phyloP scores from a whole-genome alignment of 495 filamentous ascomycete species.

The Aspergillus diversus region DNA sequence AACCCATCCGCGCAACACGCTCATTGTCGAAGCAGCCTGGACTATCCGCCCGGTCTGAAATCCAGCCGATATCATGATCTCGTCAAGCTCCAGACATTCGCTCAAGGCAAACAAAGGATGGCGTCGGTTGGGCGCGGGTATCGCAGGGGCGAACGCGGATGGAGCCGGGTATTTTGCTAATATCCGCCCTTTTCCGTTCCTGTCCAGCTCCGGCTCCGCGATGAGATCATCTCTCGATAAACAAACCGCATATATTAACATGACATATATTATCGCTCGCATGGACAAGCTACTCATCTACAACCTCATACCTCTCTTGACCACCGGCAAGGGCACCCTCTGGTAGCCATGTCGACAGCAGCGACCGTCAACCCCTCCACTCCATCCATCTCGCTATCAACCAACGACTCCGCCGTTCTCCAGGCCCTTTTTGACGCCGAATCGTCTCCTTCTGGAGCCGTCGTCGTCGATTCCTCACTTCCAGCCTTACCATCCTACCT shows the following conservation, averaged over 20 bases:
- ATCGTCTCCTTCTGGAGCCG: slow-evolving; percentile 57
- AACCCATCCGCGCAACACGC: background rate
- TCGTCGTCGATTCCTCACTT: slow-evolving; percentile 59
- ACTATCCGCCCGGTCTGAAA: background rate
- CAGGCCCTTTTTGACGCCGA: slow-evolving; percentile 82
- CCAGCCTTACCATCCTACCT: slow-evolving; percentile 58
- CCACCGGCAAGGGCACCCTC: too few relatives aligned
- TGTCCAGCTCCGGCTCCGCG: background rate
- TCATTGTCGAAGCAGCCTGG: background rate
- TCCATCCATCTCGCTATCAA: slow-evolving; percentile 63
- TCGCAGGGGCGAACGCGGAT: slow-evolving; percentile 12
- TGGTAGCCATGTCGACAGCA: slow-evolving; percentile 24
- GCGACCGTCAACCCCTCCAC: slow-evolving; percentile 46
- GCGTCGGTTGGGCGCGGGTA: slow-evolving; percentile 25
- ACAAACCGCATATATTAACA: too few relatives aligned
- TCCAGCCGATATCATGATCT: background rate
- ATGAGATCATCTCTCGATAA: background rate
- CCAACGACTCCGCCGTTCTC: slow-evolving; percentile 72
- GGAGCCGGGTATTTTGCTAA: slow-evolving; percentile 23
- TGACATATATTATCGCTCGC: too few relatives aligned
- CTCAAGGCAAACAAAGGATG: slow-evolving; percentile 2
- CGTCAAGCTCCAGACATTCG: background rate
- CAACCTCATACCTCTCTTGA: too few relatives aligned
- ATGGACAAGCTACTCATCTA: too few relatives aligned
- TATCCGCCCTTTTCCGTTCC: slow-evolving; percentile 5